Evolutionary conservation across 768 basidiomycete species (phyloP), one percentile per base, ranked within the genome.

Genomic region (Tulasnella sp.): DNA sequence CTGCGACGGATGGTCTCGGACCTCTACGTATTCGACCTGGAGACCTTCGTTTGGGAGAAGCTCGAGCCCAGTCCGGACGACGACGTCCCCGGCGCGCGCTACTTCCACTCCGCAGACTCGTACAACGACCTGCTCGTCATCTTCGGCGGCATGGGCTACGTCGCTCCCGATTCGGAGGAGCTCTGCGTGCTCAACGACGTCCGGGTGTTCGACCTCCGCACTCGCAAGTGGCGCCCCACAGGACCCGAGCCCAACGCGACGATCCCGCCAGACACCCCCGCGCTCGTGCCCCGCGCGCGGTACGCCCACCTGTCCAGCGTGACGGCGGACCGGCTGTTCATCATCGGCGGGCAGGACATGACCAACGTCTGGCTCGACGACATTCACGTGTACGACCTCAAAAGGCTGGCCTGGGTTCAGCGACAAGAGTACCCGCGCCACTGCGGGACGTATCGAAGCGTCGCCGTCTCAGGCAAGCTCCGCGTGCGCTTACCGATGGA

Each of bases 341-440:
- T 99, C 83, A 95, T 98, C 75, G 97, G 98, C 7, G 97, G 97
- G 0, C 97, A 99, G 85, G 96, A 99, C 85, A 90, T 98, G 81
- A 91, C 91, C 83, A 97, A 97, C 84, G 93, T 93, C 74, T 98
- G 96, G 94, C 89, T 97, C 37, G 95, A 98, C 86, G 96, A 98
- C 82, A 90, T 97, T 78, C 93, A 95, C 85, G 93, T 97, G 9
- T 96, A 93, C 82, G 96, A 98, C 84, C 89, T 99, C 50, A 85
- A 88, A 20, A 86, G 87, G 20, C 90, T 90, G 85, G 87, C 89
- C 8, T 99, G 97, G 97, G 89, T 95, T 0, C 92, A 93, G 83
- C 88, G 90, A 48, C 91, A 93, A 75, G 91, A 92, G 81, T 96
- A 96, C 83, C 94, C 94, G 0, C 91, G 95, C n/a, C 96, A 98